Evolutionary conservation across 139 green algal genomes (phyloP).

Genomic region (Chlamydomonas incerta): DNA sequence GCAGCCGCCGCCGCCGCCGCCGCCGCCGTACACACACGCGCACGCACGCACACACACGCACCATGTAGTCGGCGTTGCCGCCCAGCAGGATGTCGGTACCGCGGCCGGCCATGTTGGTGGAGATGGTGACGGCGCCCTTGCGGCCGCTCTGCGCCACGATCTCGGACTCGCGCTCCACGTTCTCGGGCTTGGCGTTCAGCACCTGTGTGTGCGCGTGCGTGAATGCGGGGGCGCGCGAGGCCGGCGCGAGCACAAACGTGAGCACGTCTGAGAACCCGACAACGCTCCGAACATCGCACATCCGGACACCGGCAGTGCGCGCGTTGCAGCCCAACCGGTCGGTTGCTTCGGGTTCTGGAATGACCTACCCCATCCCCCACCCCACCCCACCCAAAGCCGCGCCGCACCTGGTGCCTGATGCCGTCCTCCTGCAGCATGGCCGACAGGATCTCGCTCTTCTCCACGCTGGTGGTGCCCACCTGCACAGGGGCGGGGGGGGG

Average conservation of each 20-base stretch:
- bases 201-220: constrained; percentile 65
- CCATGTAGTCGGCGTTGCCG: constrained; percentile 72
- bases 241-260: too few species aligned
- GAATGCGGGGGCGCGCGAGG: neutral
- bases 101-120: constrained; percentile 98
- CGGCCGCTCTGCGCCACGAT: constrained; percentile 95
- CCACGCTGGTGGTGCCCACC: constrained; percentile 93
- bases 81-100: constrained; percentile 99
- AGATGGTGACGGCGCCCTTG: constrained; percentile 91
- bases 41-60: too few species aligned
- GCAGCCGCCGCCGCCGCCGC: too few species aligned
- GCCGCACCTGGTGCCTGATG: constrained; percentile 81
- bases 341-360: too few species aligned
- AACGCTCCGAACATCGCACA: too few species aligned
- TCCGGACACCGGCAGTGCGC: too few species aligned
- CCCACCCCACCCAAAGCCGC: too few species aligned
- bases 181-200: constrained; percentile 99
- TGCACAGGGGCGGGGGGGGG: too few species aligned
- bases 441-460: constrained; percentile 91
- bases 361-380: too few species aligned
- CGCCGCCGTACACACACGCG: too few species aligned
- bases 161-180: constrained; percentile 97
- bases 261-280: too few species aligned
- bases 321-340: too few species aligned
- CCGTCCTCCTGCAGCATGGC: constrained; percentile 76